Conservation (phyloP, 768 basidiomycete genomes). For the Saitozyma podzolica region DNA sequence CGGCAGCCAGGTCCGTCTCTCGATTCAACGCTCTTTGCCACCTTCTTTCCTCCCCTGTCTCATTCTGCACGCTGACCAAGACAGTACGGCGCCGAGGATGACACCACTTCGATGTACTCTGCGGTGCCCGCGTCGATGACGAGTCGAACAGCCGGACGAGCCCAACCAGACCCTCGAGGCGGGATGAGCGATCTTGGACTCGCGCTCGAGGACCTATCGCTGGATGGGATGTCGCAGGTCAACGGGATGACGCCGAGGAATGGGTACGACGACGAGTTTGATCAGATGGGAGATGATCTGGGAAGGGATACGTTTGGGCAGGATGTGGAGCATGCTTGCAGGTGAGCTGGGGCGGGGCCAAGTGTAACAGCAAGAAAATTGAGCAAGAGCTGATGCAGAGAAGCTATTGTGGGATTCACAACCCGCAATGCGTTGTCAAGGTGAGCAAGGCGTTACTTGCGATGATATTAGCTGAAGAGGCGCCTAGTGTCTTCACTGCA, state of each 20-base stretch:
- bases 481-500: conserved; percentile 48
- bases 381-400: conserved; percentile 8
- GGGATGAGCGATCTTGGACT: conserved; percentile 13
- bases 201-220: conserved; percentile 19
- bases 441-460: conserved; percentile 22
- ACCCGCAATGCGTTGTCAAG: conserved; percentile 94
- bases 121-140: conserved; percentile 21
- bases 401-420: conserved; percentile 98
- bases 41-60: conserved; percentile 2
- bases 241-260: conserved; percentile 16
- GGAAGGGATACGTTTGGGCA: conserved; percentile 16
- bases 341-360: conserved; percentile 56
- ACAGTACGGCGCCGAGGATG: conserved; percentile 48
- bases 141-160: conserved; percentile 2
- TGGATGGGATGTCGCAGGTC: conserved; percentile 10
- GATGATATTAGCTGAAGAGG: conserved; percentile 7
- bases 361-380: not conserved
- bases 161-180: not conserved
- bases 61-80: not conserved
- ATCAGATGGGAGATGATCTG: conserved; percentile 23
- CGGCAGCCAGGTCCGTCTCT: conserved; percentile 46
- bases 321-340: conserved; percentile 75
- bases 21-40: conserved; percentile 9
- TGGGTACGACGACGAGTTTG: conserved; percentile 34
- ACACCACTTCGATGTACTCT: conserved; percentile 42